Evolutionary conservation across 2,329 filamentous ascomycete genomes (phyloP).

Genomic region (Coniochaeta sp.): DNA sequence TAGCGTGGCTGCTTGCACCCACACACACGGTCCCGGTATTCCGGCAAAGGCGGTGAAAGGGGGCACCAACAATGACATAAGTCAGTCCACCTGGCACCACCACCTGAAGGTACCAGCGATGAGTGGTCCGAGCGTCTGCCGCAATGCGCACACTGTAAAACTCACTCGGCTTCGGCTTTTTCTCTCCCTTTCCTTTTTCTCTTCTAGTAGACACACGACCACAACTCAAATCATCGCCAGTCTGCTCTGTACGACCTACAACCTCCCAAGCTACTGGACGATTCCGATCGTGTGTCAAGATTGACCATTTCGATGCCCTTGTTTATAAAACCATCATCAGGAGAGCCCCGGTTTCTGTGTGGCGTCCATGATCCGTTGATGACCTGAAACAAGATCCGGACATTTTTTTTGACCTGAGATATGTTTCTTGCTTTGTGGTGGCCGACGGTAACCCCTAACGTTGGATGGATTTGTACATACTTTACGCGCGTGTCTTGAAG

Average conservation of each 20-base stretch:
- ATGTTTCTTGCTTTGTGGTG: not conserved
- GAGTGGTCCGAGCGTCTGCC: not conserved
- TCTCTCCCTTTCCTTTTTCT: constrained; percentile 10
- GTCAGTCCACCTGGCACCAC: too few relatives aligned
- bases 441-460: too few relatives aligned
- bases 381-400: constrained; percentile 57
- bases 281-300: constrained; percentile 52
- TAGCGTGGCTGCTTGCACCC: not conserved
- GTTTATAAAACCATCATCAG: constrained; percentile 60
- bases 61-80: not conserved
- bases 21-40: too few relatives aligned
- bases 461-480: not conserved
- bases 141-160: not conserved
- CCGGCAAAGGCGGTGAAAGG: not conserved
- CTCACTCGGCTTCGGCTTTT: not conserved
- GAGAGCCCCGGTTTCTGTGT: constrained; percentile 51
- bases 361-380: constrained; percentile 62
- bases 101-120: too few relatives aligned
- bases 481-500: not conserved
- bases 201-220: constrained; percentile 18
- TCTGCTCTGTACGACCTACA: constrained; percentile 16
- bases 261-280: constrained; percentile 36
- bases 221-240: constrained; percentile 29
- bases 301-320: constrained; percentile 42
- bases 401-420: constrained; percentile 26